Base-by-base conservation (phyloP, 1,139 yeast species). In the Blastobotrys proliferans region DNA sequence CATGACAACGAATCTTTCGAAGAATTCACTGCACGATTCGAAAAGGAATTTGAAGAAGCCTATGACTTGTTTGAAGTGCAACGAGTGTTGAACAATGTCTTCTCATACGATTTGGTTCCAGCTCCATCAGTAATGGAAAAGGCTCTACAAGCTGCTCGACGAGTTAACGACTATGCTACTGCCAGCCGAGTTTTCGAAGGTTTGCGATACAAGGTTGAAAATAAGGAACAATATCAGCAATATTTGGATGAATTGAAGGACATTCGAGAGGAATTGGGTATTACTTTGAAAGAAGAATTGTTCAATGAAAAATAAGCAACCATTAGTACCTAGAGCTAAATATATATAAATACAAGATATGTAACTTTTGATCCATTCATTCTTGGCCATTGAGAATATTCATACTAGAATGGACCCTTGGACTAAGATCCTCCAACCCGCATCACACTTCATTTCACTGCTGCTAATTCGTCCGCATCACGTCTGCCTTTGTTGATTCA, bases 111-210 rank as follows among this genome's bases (percentile, higher is more conserved):
- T 73, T 80, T 94, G 69, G 98, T 92, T 46, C 98, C 98, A 55
- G 94, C 98, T 29, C 98, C 98, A 55, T 81, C 84, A 49, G 97
- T 92, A 52, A 77, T 92, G 63, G 96, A 87, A 72, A 85, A 85
- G 73, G 98, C 98, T 42, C 79, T 92, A 66, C 83, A 85, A 72
- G 98, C 98, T 43, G 92, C 97, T 62, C 88, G 98, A 80, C 86
- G 98, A 73, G 97, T 92, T 56, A 88, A 94, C 70, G 98, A 92
- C 73, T 86, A 86, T 73, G 97, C 98, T 51, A 90, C 97, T 51
- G 98, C 98, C 48, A 94, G 90, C 58, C 85, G 98, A 73, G 95
- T 95, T 50, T 92, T 92, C 61, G 98, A 92, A 74, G 82, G 78
- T 55, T 79, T 92, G 68, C 86, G 84, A 70, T 86, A 81, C 79